Evolutionary conservation across 2,329 filamentous ascomycete species (phyloP), one percentile per base, ranked within the genome.

Genomic region (Fusarium luffae): DNA sequence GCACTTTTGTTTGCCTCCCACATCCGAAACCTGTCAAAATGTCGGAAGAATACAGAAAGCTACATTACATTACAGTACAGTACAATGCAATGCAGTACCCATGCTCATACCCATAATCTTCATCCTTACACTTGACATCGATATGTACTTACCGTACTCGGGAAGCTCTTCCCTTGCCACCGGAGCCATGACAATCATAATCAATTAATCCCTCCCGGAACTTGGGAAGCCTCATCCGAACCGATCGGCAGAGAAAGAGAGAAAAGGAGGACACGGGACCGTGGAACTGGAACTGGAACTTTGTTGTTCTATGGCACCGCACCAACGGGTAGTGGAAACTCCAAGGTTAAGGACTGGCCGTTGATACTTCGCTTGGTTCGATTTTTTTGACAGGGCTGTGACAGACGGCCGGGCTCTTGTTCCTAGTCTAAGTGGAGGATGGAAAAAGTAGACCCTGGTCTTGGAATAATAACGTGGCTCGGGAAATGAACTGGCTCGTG

Each of bases 401-500:
- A 71, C 64, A 71, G 59, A 55, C 41, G 60, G 44, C 51, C 61
- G 69, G 59, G 55, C 49, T 55, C 37, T 51, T 57, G 23, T 56
- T 47, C 55, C 56, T 56, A 51, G 49, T 19, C 32, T 28, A 21
- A 51, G 48, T 51, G 21, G 34, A 51, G 48, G 48, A 51, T 51
- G 48, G 30, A 23, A 19, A 51, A 16, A 28, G 18, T 10, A 25
- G 23, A 37, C 34, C 57, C 42, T 48, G 54, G 52, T 50, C 48
- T 57, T 40, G 21, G 30, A 70, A 70, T 40, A 60, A 65, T 57
- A 70, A 70, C 68, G 67, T 70, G 67, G 67, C 52, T 43, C 48
- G 32, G 60, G 60, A 69, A 69, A 63, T 64, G 59, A 70, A 54
- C 52, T 70, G 68, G 68, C 68, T 70, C 59, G 68, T 71, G 68